phyloP scores from a whole-genome alignment of 129 eudicot genomes.

The Saussurea involucrata region DNA sequence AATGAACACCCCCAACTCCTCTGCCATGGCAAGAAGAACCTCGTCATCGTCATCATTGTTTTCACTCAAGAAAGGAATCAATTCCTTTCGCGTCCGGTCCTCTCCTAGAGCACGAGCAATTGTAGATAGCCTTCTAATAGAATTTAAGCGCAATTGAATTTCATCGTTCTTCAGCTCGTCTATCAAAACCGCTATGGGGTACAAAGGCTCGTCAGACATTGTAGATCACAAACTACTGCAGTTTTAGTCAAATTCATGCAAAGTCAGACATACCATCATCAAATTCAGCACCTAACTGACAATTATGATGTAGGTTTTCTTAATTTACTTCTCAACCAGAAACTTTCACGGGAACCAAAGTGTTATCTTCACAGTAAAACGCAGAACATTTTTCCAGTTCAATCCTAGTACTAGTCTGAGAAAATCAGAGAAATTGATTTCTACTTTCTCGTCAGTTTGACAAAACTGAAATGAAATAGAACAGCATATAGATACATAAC shows the following conservation, averaged over 20 bases:
- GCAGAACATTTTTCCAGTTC: neutral
- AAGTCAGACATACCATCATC: conserved; percentile 9
- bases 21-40: conserved; percentile 98
- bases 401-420: neutral
- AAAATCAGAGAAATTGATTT: neutral
- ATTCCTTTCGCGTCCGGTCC: conserved; percentile 82
- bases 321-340: neutral
- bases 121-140: conserved; percentile 87
- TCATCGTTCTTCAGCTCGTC: conserved; percentile 96
- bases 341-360: neutral
- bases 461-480: neutral
- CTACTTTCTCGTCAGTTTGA: neutral
- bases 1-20: conserved; percentile 91
- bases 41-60: conserved; percentile 99
- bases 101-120: conserved; percentile 98
- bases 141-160: conserved; percentile 78
- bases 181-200: conserved; percentile 90
- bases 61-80: conserved; percentile 87
- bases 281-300: neutral
- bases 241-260: neutral
- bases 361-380: neutral
- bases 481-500: neutral
- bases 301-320: neutral
- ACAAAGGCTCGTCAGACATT: conserved; percentile 91
- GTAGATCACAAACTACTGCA: conserved; percentile 23